Conservation (phyloP, 805 yeast genomes). For the Sugiyamaella smithiae region DNA sequence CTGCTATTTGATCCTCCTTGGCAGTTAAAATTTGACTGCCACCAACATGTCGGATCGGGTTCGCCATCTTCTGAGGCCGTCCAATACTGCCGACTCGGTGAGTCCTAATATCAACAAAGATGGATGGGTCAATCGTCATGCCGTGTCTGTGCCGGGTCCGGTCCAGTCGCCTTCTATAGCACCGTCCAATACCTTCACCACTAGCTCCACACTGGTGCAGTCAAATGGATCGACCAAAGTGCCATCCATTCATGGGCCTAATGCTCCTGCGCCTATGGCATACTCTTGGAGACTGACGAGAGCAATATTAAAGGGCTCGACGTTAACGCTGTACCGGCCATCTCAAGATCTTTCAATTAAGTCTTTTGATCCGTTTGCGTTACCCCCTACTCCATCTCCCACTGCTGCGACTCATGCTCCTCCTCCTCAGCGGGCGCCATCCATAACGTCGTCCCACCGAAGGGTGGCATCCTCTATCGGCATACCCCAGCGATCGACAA, state of each 20-base stretch:
- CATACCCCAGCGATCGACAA: not conserved
- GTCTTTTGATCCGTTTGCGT: slow-evolving; percentile 29
- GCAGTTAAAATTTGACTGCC: too few relatives aligned
- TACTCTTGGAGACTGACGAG: slow-evolving; percentile 46
- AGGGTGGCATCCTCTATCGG: not conserved
- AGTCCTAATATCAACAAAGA: slow-evolving; percentile 35
- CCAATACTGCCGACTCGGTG: slow-evolving; percentile 7
- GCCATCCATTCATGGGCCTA: not conserved
- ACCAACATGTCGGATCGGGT: slow-evolving; percentile 4
- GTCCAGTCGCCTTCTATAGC: slow-evolving; percentile 3
- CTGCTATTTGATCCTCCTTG: too few relatives aligned
- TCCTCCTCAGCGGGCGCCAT: not conserved
- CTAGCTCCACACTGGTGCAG: slow-evolving; percentile 4
- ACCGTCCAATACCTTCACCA: slow-evolving; percentile 4
- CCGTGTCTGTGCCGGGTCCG: slow-evolving; percentile 14
- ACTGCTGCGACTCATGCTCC: not conserved
- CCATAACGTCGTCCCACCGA: not conserved
- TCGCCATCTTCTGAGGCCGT: slow-evolving; percentile 2
- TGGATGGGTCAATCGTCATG: slow-evolving; percentile 57
- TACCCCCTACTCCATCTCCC: slow-evolving; percentile 9
- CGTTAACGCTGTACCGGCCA: slow-evolving; percentile 58
- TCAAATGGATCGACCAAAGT: slow-evolving; percentile 3
- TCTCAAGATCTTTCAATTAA: slow-evolving; percentile 48
- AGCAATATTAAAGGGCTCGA: slow-evolving; percentile 70
- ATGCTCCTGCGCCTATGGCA: slow-evolving; percentile 5